Conservation (phyloP, 2,329 filamentous ascomycete species). For the Penicillium sp. region DNA sequence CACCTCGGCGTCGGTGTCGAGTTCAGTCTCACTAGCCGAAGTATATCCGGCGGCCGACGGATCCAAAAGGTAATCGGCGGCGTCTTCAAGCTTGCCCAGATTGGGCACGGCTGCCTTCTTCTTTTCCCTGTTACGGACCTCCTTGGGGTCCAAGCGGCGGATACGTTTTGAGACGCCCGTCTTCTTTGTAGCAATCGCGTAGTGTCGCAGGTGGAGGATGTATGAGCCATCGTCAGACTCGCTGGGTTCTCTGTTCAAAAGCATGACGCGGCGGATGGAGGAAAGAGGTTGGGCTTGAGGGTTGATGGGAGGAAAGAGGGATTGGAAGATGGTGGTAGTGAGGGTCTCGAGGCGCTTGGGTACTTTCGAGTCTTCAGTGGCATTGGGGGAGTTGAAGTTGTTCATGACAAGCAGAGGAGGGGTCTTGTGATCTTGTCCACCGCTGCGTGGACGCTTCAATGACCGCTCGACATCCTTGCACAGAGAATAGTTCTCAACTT, state of each 20-base stretch:
- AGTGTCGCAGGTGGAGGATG: slow-evolving; percentile 83
- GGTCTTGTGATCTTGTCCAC: slow-evolving; percentile 77
- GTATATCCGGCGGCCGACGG: slow-evolving; percentile 75
- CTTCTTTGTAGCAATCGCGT: slow-evolving; percentile 85
- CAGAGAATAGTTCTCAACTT: slow-evolving; percentile 89
- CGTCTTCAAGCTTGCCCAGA: slow-evolving; percentile 82
- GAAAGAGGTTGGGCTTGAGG: slow-evolving; percentile 83
- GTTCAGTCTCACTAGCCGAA: slow-evolving; percentile 85
- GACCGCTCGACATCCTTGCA: slow-evolving; percentile 83
- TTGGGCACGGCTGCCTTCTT: slow-evolving; percentile 73
- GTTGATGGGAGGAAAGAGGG: slow-evolving; percentile 90
- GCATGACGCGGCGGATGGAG: slow-evolving; percentile 84
- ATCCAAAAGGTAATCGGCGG: slow-evolving; percentile 89
- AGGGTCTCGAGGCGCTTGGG: slow-evolving; percentile 91
- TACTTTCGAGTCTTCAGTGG: slow-evolving; percentile 56
- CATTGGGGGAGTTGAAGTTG: slow-evolving; percentile 70
- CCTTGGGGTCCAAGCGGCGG: slow-evolving; percentile 75
- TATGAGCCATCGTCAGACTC: slow-evolving; percentile 59
- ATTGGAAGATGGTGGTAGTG: slow-evolving; percentile 90
- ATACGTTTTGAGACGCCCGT: slow-evolving; percentile 80
- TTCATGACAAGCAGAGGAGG: slow-evolving; percentile 97
- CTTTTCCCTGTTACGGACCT: slow-evolving; percentile 63
- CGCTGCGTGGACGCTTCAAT: slow-evolving; percentile 73
- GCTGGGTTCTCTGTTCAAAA: slow-evolving; percentile 71
- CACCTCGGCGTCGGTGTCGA: slow-evolving; percentile 91